Conservation (phyloP, 2,329 filamentous ascomycete species). For the Immersiporthe knoxdaviesiana region DNA sequence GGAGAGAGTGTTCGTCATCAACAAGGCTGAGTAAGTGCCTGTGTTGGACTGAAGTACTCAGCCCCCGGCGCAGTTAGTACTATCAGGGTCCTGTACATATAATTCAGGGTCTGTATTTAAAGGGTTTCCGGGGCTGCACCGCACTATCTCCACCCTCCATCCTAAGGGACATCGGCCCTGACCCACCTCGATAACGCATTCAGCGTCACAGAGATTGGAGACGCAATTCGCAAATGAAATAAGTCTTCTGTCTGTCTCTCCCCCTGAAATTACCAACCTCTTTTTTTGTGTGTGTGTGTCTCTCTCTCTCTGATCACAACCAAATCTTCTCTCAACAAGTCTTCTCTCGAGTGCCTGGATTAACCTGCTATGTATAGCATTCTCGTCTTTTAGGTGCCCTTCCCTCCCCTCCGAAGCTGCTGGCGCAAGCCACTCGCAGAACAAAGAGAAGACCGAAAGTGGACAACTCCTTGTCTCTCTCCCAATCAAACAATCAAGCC, state of each 20-base stretch:
- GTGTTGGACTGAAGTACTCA: too few species aligned
- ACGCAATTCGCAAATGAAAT: slow-evolving; percentile 11
- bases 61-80: too few species aligned
- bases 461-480: background rate
- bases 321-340: background rate
- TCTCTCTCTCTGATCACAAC: background rate
- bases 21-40: background rate
- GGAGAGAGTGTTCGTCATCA: background rate
- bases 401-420: slow-evolving; percentile 13
- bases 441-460: background rate
- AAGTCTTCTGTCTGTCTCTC: background rate
- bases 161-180: slow-evolving; percentile 2
- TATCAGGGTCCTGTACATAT: background rate
- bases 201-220: slow-evolving; percentile 19
- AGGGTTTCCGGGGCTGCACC: slow-evolving; percentile 1
- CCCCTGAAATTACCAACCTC: background rate
- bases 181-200: slow-evolving; percentile 11
- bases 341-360: too few species aligned
- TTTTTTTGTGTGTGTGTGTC: too few species aligned
- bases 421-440: slow-evolving; percentile 23
- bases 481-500: background rate
- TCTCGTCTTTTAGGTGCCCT: slow-evolving; percentile 9
- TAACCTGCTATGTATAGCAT: slow-evolving; percentile 11
- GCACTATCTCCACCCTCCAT: background rate
- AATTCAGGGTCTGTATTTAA: background rate